Evolutionary conservation across 169 alveolate species (phyloP).

Genomic region (Plasmodium vinckei): DNA sequence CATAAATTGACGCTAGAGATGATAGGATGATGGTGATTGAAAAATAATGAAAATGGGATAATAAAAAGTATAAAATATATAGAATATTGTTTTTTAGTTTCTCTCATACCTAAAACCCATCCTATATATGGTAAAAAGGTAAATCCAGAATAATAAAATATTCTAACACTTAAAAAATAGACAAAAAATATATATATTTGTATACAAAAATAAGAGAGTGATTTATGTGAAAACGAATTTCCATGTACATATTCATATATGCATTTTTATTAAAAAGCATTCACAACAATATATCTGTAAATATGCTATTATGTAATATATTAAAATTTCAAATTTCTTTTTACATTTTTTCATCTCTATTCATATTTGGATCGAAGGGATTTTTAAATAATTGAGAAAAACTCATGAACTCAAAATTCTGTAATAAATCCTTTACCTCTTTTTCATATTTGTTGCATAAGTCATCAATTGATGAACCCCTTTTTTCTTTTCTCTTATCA

Average conservation of each 20-base stretch:
- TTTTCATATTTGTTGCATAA: constrained; percentile 46
- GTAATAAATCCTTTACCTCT: constrained; percentile 36
- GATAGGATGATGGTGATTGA: background rate
- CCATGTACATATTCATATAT: constrained; percentile 5
- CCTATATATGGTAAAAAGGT: constrained; percentile 67
- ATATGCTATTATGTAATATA: background rate
- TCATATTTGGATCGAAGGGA: constrained; percentile 39
- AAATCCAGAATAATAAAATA: constrained; percentile 63
- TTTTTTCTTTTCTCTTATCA: constrained; percentile 2
- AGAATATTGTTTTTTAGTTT: constrained; percentile 4
- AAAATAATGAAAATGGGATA: background rate
- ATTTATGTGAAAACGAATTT: background rate
- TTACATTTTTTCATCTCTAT: constrained; percentile 74
- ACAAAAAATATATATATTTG: background rate
- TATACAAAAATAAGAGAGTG: background rate
- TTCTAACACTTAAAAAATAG: constrained; percentile 43
- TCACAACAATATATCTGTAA: background rate
- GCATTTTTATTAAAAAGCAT: background rate
- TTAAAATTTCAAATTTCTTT: constrained; percentile 1
- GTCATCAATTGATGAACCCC: constrained; percentile 42
- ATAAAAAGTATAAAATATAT: constrained; percentile 1
- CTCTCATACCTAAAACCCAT: constrained; percentile 66
- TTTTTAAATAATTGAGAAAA: constrained; percentile 64
- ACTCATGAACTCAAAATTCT: constrained; percentile 30
- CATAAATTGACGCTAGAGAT: constrained; percentile 58